Evolutionary conservation across 1,284 basidiomycete species (phyloP), one percentile per base, ranked within the genome.

Genomic region (Schizophyllum commune): DNA sequence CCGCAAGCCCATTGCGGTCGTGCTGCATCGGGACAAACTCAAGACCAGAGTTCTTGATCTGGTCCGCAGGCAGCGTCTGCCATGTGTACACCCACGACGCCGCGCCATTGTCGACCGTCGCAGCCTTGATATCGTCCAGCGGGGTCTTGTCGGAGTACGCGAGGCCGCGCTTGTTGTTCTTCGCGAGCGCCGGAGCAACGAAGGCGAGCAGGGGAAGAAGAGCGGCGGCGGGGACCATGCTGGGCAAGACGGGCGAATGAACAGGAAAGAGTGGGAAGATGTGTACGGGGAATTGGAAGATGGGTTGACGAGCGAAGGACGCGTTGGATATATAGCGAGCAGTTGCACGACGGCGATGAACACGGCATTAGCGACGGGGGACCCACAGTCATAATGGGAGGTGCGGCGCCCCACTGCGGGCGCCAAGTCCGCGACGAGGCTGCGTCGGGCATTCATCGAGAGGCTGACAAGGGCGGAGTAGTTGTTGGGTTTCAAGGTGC

Each of bases 21-120:
- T 79, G 81, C 67, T 81, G 79, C 79, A 81, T 81, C 0, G 79
- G 79, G 22, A 81, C 69, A 62, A 78, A 81, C 20, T 75, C 71
- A 58, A 81, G 71, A 33, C 74, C 74, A 1, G 77, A 77, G 22
- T 73, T 68, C 1, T 72, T 74, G 32, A 81, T 67, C 62, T 77
- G 75, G n/a, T 65, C 68, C 19, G 78, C 74, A 6, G 75, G 74
- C 32, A 71, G 66, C 55, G 72, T 74, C 5, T 72, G 73, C 79
- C 79, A 81, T 65, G 80, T 76, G 64, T 81, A 81, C 58, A 75
- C 71, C 79, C 79, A 81, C 2, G 39, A 47, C 17, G 39, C 39
- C 39, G 39, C 39, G 17, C 39, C 39, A 17, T 17, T 17, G 39
- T 47, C 17, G 13, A 11, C 39, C 17, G 9, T 47, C 13, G 39